Evolutionary conservation across 1,284 basidiomycete species (phyloP).

Genomic region (Ustilago vetiveriae): DNA sequence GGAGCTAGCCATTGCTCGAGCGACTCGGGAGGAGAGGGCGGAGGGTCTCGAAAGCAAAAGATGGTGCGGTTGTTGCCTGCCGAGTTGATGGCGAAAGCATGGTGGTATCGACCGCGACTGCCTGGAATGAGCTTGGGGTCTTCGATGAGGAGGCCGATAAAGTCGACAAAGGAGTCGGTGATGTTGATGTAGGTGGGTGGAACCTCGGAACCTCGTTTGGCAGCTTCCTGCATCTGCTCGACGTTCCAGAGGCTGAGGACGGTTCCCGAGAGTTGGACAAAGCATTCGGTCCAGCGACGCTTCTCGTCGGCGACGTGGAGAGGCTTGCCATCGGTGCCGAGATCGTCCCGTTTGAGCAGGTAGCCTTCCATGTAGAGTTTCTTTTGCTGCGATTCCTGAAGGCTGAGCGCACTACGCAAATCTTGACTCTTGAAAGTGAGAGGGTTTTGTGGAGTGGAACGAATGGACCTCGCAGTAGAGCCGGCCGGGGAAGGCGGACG

Average conservation of each 20-base stretch:
- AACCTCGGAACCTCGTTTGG: conserved; percentile 79
- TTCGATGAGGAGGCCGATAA: conserved; percentile 71
- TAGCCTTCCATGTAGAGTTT: conserved; percentile 67
- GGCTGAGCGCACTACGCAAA: conserved; percentile 58
- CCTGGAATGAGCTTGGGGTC: conserved; percentile 69
- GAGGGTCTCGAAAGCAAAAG: conserved; percentile 72
- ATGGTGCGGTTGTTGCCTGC: conserved; percentile 89
- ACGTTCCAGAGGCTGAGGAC: conserved; percentile 92
- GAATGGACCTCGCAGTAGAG: conserved; percentile 51
- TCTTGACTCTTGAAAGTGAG: conserved; percentile 65
- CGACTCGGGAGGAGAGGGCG: conserved; percentile 54
- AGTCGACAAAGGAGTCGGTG: conserved; percentile 77
- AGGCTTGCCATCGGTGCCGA: conserved; percentile 60
- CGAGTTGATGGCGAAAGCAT: conserved; percentile 89
- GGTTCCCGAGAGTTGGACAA: conserved; percentile 89
- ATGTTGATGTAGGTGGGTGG: conserved; percentile 86
- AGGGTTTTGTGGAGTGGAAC: conserved; percentile 45
- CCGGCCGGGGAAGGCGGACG: conserved; percentile 46
- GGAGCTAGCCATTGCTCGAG: conserved; percentile 55
- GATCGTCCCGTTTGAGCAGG: conserved; percentile 61
- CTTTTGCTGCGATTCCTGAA: conserved; percentile 62
- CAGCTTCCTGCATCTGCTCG: conserved; percentile 82
- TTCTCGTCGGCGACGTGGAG: conserved; percentile 55
- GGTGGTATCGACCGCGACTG: conserved; percentile 72
- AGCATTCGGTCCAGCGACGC: conserved; percentile 62